Percentiles rank a stretch among this genome's conserved stretches.
Conservation (phyloP, 371 early-diverging fungal genomes). For the Coemansia sp. region DNA sequence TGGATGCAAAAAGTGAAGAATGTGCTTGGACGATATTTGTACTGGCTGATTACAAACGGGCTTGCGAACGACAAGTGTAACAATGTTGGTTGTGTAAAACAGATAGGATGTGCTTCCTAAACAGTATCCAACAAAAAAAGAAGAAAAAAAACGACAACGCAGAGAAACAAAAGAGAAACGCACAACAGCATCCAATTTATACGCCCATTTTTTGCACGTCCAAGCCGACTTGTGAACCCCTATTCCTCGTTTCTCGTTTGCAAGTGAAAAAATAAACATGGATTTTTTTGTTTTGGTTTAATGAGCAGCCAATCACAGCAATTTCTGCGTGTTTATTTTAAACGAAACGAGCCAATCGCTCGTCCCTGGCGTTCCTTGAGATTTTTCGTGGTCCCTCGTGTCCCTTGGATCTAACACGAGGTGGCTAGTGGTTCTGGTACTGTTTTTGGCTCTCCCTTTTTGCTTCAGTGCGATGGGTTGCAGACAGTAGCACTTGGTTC, state of each 20-base stretch:
- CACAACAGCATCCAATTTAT: neutral
- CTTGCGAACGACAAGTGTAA: neutral
- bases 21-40: neutral
- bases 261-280: neutral
- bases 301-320: conserved; percentile 1
- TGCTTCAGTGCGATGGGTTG: neutral
- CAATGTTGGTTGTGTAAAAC: neutral
- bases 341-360: conserved; percentile 12
- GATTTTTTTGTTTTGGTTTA: conserved; percentile 6
- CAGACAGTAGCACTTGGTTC: neutral
- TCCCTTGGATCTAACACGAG: no score
- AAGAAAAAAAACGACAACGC: conserved; percentile 6
- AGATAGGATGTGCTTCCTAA: neutral
- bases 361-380: neutral
- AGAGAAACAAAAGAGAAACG: conserved; percentile 3
- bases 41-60: neutral
- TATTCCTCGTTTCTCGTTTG: conserved; percentile 7
- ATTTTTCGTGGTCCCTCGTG: neutral
- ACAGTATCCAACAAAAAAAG: neutral
- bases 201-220: neutral
- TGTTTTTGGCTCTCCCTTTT: conserved; percentile 4
- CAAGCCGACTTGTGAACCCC: conserved; percentile 12
- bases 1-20: neutral
- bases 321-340: neutral
- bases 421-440: neutral